Evolutionary conservation across 805 yeast species (phyloP).

Genomic region (Maudiozyma turicensis): DNA sequence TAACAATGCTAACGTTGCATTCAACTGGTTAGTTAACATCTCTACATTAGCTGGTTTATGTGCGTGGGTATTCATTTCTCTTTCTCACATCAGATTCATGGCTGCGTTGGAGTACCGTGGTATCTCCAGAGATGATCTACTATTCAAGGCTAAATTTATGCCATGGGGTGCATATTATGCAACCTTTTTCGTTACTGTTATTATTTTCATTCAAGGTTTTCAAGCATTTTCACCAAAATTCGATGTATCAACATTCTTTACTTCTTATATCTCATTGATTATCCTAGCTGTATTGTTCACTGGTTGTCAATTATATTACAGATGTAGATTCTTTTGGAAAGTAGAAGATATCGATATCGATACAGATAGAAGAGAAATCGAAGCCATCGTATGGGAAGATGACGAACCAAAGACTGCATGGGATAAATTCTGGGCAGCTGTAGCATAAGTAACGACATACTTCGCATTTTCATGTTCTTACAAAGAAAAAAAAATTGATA

Average conservation of each 20-base stretch:
- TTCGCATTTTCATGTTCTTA: not conserved
- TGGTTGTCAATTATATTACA: constrained; percentile 41
- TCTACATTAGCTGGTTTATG: constrained; percentile 60
- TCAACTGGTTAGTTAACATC: constrained; percentile 58
- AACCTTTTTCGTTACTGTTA: constrained; percentile 39
- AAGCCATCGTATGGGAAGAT: constrained; percentile 45
- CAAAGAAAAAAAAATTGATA: not conserved
- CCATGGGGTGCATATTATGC: constrained; percentile 60
- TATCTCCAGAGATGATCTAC: constrained; percentile 53
- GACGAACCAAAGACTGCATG: constrained; percentile 40
- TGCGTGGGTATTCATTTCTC: constrained; percentile 54
- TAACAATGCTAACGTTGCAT: constrained; percentile 42
- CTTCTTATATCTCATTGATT: constrained; percentile 54
- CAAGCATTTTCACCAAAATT: constrained; percentile 46
- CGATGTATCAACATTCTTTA: constrained; percentile 47
- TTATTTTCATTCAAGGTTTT: constrained; percentile 64
- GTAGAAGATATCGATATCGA: constrained; percentile 55
- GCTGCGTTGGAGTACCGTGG: constrained; percentile 48
- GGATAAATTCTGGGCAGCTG: constrained; percentile 44
- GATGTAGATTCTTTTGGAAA: constrained; percentile 37
- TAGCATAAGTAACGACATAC: constrained; percentile 12
- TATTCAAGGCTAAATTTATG: constrained; percentile 57
- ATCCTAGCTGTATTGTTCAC: constrained; percentile 42
- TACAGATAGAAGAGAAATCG: constrained; percentile 52
- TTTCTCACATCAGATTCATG: constrained; percentile 56